Conservation (phyloP, 2,329 filamentous ascomycete species). For the Scytalidium lignicola region DNA sequence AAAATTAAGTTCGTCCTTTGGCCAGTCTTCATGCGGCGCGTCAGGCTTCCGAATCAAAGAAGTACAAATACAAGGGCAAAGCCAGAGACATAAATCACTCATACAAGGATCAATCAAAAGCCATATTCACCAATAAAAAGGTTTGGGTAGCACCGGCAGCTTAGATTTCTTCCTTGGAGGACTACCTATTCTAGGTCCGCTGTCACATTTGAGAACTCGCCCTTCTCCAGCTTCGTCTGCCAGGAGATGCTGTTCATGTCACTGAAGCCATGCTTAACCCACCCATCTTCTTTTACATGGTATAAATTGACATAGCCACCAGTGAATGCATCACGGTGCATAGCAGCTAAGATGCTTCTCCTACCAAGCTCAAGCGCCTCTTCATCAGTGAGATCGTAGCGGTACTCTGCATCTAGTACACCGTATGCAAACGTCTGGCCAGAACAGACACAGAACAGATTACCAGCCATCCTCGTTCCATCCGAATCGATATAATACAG, state of each 20-base stretch:
- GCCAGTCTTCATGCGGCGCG: no score
- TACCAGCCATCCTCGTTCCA: slow-evolving; percentile 85
- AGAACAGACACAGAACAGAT: slow-evolving; percentile 96
- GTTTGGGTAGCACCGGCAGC: no score
- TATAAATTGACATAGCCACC: slow-evolving; percentile 98
- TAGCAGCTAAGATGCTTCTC: slow-evolving; percentile 90
- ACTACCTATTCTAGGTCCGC: no score
- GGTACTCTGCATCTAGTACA: slow-evolving; percentile 93
- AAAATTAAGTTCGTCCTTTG: no score
- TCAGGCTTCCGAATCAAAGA: no score
- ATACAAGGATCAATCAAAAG: no score
- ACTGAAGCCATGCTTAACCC: slow-evolving; percentile 97
- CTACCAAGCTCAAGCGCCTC: slow-evolving; percentile 87
- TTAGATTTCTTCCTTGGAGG: no score
- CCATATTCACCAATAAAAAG: no score
- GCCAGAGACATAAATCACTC: no score
- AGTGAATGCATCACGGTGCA: slow-evolving; percentile 96
- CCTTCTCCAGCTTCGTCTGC: slow-evolving; percentile 98
- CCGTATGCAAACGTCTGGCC: slow-evolving; percentile 99
- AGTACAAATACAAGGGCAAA: no score
- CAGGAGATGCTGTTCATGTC: slow-evolving; percentile 99
- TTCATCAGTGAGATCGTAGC: slow-evolving; percentile 79
- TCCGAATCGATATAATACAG: slow-evolving; percentile 99
- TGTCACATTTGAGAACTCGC: background rate
- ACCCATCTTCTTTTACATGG: slow-evolving; percentile 97